Percentiles rank a stretch among this genome's conserved stretches.
Conservation (phyloP, 2,329 filamentous ascomycete species). For the Nemania sp. region DNA sequence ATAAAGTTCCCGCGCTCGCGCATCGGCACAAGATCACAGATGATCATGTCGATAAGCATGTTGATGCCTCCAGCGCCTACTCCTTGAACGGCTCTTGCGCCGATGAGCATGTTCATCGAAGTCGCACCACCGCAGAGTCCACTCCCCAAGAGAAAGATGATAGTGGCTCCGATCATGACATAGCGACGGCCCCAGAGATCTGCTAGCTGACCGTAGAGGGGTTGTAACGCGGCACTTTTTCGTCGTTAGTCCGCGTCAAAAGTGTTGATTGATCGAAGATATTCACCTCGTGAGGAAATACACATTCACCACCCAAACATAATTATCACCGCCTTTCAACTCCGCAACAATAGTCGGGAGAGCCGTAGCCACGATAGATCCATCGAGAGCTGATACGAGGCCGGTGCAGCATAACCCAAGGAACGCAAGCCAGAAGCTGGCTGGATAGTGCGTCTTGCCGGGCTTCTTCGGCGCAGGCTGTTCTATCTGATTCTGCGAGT, state of each 20-base stretch:
- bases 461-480: too few species aligned
- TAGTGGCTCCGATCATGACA: conserved; percentile 41
- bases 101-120: conserved; percentile 46
- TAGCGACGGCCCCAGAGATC: conserved; percentile 51
- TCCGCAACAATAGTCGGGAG: conserved; percentile 28
- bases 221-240: conserved; percentile 47
- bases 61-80: conserved; percentile 35
- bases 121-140: conserved; percentile 47
- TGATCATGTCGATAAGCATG: conserved; percentile 50
- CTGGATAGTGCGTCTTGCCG: too few species aligned
- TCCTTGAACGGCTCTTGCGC: conserved; percentile 46
- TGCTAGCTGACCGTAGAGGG: conserved; percentile 47
- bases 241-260: too few species aligned
- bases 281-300: conserved; percentile 22
- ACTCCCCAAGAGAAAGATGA: conserved; percentile 50
- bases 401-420: too few species aligned
- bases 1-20: not conserved
- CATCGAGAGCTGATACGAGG: too few species aligned
- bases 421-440: too few species aligned
- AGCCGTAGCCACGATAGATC: conserved; percentile 28
- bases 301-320: conserved; percentile 32
- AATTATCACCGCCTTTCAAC: conserved; percentile 18
- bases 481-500: too few species aligned
- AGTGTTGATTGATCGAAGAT: too few species aligned
- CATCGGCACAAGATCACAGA: conserved; percentile 50